A percentile compares a stretch with the other conserved stretches of the same genome.
phyloP scores from a whole-genome alignment of 345 rosid genomes.

The Passiflora organensis region DNA sequence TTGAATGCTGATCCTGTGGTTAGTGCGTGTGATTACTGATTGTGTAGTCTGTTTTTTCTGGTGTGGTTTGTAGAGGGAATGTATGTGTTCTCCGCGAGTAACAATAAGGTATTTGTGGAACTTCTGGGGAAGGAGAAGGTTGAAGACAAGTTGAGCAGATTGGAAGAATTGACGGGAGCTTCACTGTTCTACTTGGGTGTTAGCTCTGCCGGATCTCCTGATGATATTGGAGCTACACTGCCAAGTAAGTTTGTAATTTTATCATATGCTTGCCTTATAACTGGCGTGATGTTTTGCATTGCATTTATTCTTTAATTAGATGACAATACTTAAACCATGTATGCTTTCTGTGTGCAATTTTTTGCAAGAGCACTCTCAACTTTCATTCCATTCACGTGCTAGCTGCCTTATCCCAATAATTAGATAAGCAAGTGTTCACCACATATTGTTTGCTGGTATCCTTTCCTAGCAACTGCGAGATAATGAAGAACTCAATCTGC shows the following conservation, averaged over 20 bases:
- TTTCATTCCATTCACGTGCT: no score
- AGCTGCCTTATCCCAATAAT: no score
- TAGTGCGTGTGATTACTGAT: background rate
- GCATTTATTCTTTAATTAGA: no score
- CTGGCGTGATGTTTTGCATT: no score
- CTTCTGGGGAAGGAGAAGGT: slow-evolving; percentile 77
- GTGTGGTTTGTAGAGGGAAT: slow-evolving; percentile 61
- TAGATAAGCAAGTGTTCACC: no score
- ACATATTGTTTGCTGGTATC: no score
- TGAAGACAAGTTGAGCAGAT: slow-evolving; percentile 64
- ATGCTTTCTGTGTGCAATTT: no score
- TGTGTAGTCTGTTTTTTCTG: background rate
- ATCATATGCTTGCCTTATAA: background rate
- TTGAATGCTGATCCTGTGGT: no score
- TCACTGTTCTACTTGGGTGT: slow-evolving; percentile 75
- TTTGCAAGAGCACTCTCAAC: no score
- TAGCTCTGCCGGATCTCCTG: slow-evolving; percentile 53
- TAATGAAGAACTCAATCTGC: no score
- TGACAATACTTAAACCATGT: no score
- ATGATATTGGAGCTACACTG: slow-evolving; percentile 36
- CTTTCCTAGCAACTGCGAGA: no score
- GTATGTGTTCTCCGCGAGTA: slow-evolving; percentile 83
- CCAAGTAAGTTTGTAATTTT: slow-evolving; percentile 49
- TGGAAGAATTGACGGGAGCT: slow-evolving; percentile 68
- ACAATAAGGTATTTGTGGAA: slow-evolving; percentile 65